Evolutionary conservation across 225 moss, liverwort and hornwort species (phyloP).

Genomic region (Rhytidiadelphus loreus): DNA sequence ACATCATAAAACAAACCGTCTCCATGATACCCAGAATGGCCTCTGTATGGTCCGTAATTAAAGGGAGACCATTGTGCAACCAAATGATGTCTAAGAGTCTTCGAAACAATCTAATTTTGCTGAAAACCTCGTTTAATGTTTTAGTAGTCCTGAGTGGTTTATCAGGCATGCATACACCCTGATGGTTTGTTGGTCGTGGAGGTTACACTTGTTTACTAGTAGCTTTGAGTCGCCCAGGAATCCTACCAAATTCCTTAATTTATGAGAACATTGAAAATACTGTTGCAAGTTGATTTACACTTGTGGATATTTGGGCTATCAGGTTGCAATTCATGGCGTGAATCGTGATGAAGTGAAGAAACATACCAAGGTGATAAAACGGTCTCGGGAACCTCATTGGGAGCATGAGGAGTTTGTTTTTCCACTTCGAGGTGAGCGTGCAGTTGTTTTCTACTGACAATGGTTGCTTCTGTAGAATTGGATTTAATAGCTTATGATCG

Average conservation of each 20-base stretch:
- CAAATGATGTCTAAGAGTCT: not conserved
- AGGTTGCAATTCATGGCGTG: conserved; percentile 54
- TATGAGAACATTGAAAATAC: not conserved
- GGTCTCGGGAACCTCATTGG: conserved; percentile 49
- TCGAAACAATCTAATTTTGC: not conserved
- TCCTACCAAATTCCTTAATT: not conserved
- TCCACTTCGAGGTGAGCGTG: conserved; percentile 28
- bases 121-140: not conserved
- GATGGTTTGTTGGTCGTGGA: not conserved
- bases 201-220: not conserved
- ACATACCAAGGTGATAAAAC: conserved; percentile 18
- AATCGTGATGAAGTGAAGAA: conserved; percentile 25
- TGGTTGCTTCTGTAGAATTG: not conserved
- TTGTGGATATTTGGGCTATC: not conserved
- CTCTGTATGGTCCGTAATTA: not conserved
- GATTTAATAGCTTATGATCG: not conserved
- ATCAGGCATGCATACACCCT: not conserved
- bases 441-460: not conserved
- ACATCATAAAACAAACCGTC: not conserved
- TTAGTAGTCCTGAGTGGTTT: not conserved
- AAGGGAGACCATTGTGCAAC: not conserved
- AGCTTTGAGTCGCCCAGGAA: not conserved
- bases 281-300: not conserved
- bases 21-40: not conserved
- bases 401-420: conserved; percentile 30